phyloP scores from a whole-genome alignment of 306 rosid species.

The Inga leiocalycina region DNA sequence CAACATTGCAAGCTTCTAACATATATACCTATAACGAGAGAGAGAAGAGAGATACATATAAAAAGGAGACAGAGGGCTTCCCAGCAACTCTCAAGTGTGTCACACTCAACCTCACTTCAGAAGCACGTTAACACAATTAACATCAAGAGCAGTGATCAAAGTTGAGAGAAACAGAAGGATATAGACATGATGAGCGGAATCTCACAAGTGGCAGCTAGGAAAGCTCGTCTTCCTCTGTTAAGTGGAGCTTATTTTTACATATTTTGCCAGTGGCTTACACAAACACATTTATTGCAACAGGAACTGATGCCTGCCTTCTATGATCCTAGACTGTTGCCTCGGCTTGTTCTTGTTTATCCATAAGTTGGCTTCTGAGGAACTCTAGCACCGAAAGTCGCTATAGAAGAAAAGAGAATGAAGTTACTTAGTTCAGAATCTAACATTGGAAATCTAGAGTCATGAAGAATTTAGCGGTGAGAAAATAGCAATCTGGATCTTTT shows the following conservation, averaged over 20 bases:
- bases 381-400: constrained; percentile 79
- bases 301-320: constrained; percentile 20
- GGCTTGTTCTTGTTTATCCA: constrained; percentile 52
- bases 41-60: not conserved
- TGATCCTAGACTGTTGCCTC: constrained; percentile 44
- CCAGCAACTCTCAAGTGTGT: not conserved
- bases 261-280: constrained; percentile 7
- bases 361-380: constrained; percentile 68
- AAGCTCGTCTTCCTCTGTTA: constrained; percentile 30
- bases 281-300: constrained; percentile 30
- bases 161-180: constrained; percentile 24
- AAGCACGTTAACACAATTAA: not conserved
- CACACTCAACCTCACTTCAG: not conserved
- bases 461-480: not conserved
- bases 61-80: not conserved
- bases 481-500: not conserved
- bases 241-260: constrained; percentile 32
- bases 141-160: constrained; percentile 4
- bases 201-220: constrained; percentile 24
- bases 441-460: constrained; percentile 8
- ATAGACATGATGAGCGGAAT: constrained; percentile 19
- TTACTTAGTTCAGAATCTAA: constrained; percentile 20
- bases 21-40: not conserved
- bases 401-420: constrained; percentile 19
- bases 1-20: not conserved